phyloP scores from a whole-genome alignment of 495 filamentous ascomycete genomes.

The Aspergillus campestris region DNA sequence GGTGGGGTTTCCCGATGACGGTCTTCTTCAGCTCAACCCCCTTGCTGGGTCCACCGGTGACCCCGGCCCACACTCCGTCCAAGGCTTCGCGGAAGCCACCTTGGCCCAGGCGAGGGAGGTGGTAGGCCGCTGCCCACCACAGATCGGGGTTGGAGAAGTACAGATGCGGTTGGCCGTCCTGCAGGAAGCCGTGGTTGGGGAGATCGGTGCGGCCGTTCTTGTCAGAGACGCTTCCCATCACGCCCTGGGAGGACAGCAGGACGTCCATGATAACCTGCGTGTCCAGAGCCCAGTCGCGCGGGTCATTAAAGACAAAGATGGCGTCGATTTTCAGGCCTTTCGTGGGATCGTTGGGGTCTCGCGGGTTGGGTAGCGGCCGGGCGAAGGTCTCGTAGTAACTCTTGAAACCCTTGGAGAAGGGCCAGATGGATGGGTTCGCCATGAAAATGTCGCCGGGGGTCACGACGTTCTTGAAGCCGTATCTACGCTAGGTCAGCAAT shows the following conservation, averaged over 20 bases:
- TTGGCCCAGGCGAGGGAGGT: slow-evolving; percentile 84
- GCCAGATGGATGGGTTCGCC: slow-evolving; percentile 68
- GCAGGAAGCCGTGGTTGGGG: slow-evolving; percentile 66
- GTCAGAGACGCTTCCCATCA: slow-evolving; percentile 66
- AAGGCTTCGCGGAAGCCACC: slow-evolving; percentile 82
- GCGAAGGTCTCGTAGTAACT: slow-evolving; percentile 54
- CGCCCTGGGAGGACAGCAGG: slow-evolving; percentile 62
- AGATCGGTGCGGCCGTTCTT: slow-evolving; percentile 45
- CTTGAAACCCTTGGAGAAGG: slow-evolving; percentile 57
- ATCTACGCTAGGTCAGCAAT: slow-evolving; percentile 27
- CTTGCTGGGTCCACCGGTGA: slow-evolving; percentile 51
- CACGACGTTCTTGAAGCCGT: slow-evolving; percentile 79
- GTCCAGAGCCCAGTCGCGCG: slow-evolving; percentile 90
- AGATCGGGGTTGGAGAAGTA: slow-evolving; percentile 90
- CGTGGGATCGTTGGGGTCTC: slow-evolving; percentile 27
- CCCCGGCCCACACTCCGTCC: slow-evolving; percentile 64
- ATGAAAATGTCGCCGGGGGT: slow-evolving; percentile 77
- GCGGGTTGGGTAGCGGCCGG: slow-evolving; percentile 45
- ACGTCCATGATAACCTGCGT: slow-evolving; percentile 73
- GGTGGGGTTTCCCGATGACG: slow-evolving; percentile 78
- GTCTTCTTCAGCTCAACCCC: slow-evolving; percentile 53
- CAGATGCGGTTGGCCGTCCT: slow-evolving; percentile 68
- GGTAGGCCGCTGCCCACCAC: slow-evolving; percentile 75
- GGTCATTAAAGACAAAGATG: slow-evolving; percentile 84
- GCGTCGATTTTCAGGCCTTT: slow-evolving; percentile 66